Base-by-base conservation (phyloP, 345 rosid species). In the Sisymbrium irio region DNA sequence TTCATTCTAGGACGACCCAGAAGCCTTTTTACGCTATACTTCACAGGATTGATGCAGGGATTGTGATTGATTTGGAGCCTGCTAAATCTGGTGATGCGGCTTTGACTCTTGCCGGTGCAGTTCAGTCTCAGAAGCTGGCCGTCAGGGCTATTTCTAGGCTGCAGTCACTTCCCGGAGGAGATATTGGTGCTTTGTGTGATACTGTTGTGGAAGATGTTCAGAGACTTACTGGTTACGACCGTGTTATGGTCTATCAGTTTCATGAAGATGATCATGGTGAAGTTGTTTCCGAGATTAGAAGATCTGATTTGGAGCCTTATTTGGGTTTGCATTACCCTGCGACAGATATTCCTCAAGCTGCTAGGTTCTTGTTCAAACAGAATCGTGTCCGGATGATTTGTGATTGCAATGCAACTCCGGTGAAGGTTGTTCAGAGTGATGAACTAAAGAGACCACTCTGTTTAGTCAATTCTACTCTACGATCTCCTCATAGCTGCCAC, bases 261-360 rank as follows among this genome's bases (percentile, higher is more conserved):
- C 97, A 93, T 69, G 96, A 87, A 44, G 97, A 90, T 80, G 90
- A 85, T 53, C 97, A 90, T 66, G 98, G 98, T 28, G 92, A 93
- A 75, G 90, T 90, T 62, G 81, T 93, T 12, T 90, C 97, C 0
- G 98, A 93, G 84, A 86, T 88, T 9, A 84, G 91, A 64, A 85
- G 93, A 73, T 84, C 93, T 51, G 90, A 93, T 82, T 81, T 93
- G 49, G 97, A 90, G 61, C 97, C 98, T n/a, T 90, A 86, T 54
- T 82, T 87, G 79, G 97, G 96, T 25, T 70, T 88, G 75, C 98
- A 93, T 78, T 93, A 87, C 77, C 98, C 97, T n/a, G 89, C 95
- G 7, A 84, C 88, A 0, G 93, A 90, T 82, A 90, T 93, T 44
- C 98, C 97, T 57, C 97, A 93, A 33, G 97, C 96, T 0, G 90